Conservation (phyloP, 2,329 filamentous ascomycete species). For the Aphanocladium album region DNA sequence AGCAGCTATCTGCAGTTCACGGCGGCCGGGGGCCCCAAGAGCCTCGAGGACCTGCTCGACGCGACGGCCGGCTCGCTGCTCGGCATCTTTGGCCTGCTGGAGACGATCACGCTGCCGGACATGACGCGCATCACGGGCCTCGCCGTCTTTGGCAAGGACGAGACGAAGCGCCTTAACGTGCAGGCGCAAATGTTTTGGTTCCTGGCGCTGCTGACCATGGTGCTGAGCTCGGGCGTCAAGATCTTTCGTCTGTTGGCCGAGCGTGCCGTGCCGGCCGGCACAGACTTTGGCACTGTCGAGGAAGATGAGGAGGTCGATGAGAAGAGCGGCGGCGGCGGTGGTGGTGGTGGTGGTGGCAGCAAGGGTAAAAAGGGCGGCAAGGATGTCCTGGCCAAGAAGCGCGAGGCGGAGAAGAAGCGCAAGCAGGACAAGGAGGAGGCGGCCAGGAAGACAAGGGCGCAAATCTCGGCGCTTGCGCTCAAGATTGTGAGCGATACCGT, state of each 20-base stretch:
- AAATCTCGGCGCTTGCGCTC: constrained; percentile 35
- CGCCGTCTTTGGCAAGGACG: constrained; percentile 47
- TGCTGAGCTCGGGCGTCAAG: constrained; percentile 38
- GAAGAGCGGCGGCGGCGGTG: constrained; percentile 13
- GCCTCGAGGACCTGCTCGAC: constrained; percentile 43
- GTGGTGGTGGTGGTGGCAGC: constrained; percentile 10
- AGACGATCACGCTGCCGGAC: constrained; percentile 59
- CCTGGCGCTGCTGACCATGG: constrained; percentile 50
- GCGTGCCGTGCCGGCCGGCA: constrained; percentile 29
- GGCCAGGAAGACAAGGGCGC: constrained; percentile 25
- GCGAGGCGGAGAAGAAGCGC: constrained; percentile 26
- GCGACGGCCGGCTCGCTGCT: constrained; percentile 54
- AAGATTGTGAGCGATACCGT: constrained; percentile 52
- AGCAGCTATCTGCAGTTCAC: constrained; percentile 41
- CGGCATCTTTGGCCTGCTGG: constrained; percentile 63
- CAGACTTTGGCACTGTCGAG: constrained; percentile 18
- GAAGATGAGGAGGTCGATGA: constrained; percentile 13
- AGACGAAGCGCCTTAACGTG: constrained; percentile 42
- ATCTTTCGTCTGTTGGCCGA: constrained; percentile 33
- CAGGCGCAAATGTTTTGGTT: constrained; percentile 70
- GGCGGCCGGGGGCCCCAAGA: constrained; percentile 17
- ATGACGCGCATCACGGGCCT: constrained; percentile 38
- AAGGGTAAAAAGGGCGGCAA: constrained; percentile 10
- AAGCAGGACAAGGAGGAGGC: constrained; percentile 30
- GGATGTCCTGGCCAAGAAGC: constrained; percentile 14